Evolutionary conservation across 768 basidiomycete species (phyloP).

Genomic region (Calvatia gigantea): DNA sequence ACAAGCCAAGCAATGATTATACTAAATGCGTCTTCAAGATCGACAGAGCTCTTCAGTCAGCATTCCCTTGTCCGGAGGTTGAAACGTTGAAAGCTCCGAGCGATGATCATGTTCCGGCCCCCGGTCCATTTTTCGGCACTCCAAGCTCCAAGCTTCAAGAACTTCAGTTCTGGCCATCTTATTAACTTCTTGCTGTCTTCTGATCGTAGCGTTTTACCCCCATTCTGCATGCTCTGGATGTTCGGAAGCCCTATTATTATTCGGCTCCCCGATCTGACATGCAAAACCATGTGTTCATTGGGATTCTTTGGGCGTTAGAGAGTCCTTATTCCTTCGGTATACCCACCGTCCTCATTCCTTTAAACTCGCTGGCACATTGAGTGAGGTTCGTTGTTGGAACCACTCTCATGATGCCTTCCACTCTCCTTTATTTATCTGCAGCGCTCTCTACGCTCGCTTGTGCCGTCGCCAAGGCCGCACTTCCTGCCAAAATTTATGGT

Average conservation of each 20-base stretch:
- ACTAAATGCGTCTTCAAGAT: too few relatives aligned
- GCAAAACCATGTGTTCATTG: neutral
- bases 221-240: slow-evolving; percentile 1
- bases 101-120: too few relatives aligned
- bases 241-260: slow-evolving; percentile 1
- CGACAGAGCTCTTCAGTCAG: too few relatives aligned
- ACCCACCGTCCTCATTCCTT: neutral
- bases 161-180: too few relatives aligned
- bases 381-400: neutral
- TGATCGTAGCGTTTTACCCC: neutral
- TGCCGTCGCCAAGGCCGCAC: slow-evolving; percentile 16
- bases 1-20: too few relatives aligned
- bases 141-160: too few relatives aligned
- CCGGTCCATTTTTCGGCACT: too few relatives aligned
- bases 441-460: slow-evolving; percentile 11
- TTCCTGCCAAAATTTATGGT: slow-evolving; percentile 56
- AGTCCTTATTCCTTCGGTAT: neutral
- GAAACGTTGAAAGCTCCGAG: too few relatives aligned
- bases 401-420: slow-evolving; percentile 19
- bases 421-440: slow-evolving; percentile 21
- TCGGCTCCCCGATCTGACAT: slow-evolving; percentile 1
- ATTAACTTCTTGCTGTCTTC: too few relatives aligned
- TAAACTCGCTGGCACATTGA: slow-evolving; percentile 10
- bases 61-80: too few relatives aligned
- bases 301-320: slow-evolving; percentile 1